Base-by-base conservation (phyloP, 108 stramenopile genomes). In the Cyclotella choctawhatcheeana region DNA sequence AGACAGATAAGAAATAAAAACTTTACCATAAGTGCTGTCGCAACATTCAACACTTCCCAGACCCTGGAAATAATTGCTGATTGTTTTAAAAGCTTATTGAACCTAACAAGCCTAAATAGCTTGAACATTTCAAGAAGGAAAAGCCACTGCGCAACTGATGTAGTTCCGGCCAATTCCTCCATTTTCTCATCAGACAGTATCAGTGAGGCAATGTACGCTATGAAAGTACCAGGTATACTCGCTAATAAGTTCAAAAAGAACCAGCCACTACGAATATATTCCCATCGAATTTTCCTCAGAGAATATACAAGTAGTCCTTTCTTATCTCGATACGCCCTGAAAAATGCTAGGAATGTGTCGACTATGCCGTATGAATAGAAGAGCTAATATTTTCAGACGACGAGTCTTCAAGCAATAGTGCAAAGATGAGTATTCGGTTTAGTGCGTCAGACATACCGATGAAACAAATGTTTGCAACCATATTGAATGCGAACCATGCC, bases 341-440 rank as follows among this genome's bases (percentile, higher is more conserved):
- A 86, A 64, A 86, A 86, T 33, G 43, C 43, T 3, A 86, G 31
- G 60, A 86, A 83, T 8, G 82, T 80, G 48, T 86, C 85, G 47
- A 77, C 70, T 76, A 52, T 22, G 25, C 5, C 16, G 1, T 26
- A 33, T 5, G 32, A 50, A 26, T 1, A 50, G 29, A 1, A 35
- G 51, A 52, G 2, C 10, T 10, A 10, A 5, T 3, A 62, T n/a
- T 54, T 64, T 8, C 31, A 63, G 32, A 34, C 20, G 32, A 34
- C 18, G 6, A 29, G 7, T 30, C 25, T 26, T 17, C 14, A 31
- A 47, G 13, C 12, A 45, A 51, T 13, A 73, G n/a, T n/a, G n/a
- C n/a, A n/a, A n/a, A n/a, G n/a, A n/a, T n/a, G n/a, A n/a, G n/a
- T n/a, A n/a, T n/a, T n/a, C n/a, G n/a, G n/a, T n/a, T n/a, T n/a